Base-by-base conservation (phyloP, 78 protist species). In the Dictyostelium capitatum region DNA sequence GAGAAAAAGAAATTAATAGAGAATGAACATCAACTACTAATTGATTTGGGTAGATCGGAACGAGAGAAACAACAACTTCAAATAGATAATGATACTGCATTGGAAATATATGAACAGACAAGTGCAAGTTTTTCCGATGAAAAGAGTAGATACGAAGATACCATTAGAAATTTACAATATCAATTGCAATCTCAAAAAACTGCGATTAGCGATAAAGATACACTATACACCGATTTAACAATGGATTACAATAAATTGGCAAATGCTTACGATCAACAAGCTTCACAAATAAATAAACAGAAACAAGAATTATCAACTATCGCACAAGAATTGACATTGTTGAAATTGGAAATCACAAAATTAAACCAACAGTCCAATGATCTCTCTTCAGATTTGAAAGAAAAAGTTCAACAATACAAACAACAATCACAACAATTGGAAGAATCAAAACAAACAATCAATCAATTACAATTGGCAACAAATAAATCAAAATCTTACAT, bases 1-100 rank as follows among this genome's bases (percentile, higher is more conserved):
- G 81, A 75, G 81, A 75, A 75, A 48, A 75, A 75, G 81, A 75
- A 75, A 48, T 25, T 48, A 9, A 48, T 48, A 50, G 41, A 48
- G 30, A 23, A 28, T 48, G 64, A 75, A 11, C 48, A 75, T 9
- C 47, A 46, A 48, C 30, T 75, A 23, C 19, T 41, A 14, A 75
- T 59, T 50, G 62, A 48, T 25, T 10, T 50, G 0, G 20, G 6
- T 6, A 28, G 37, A 79, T 20, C 37, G 6, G 82, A 50, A 28
- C 50, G 82, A 28, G 51, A 50, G 25, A 50, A 50, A 50, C 51
- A 28, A 28, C 50, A 25, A 56, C 11, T 77, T 14, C 64, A 77
- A 43, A 17, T 28, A 19, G 43, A 79, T 5, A 20, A 23, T 32
- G 75, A 32, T 32, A 7, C 25, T 6, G 75, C 75, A 67, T 28